These are phyloP conservation scores for Talaromyces islandicus DNA, from an alignment of 2,329 filamentous ascomycete species.

Conservation along the genomic window DNA sequence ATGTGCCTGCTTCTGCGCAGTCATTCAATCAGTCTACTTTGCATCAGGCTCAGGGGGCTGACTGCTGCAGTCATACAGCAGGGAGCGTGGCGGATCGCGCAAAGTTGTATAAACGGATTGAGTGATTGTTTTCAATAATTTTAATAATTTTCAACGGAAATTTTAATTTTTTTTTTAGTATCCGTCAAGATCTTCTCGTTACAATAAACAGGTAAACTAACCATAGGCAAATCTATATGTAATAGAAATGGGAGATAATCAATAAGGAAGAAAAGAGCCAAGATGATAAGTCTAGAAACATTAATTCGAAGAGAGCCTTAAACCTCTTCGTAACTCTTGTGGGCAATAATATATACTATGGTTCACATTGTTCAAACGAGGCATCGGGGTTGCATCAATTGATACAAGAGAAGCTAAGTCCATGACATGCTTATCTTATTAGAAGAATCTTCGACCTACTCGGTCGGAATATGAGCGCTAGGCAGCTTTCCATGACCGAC, in stretches of 20 bases:
- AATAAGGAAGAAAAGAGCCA: background rate
- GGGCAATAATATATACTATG: background rate
- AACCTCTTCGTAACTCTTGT: background rate
- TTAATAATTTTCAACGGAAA: background rate
- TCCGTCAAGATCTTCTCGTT: background rate
- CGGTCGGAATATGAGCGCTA: conserved; percentile 25
- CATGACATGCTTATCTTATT: background rate
- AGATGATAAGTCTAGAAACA: background rate
- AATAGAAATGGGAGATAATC: background rate
- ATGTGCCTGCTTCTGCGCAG: conserved; percentile 39
- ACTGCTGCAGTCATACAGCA: conserved; percentile 14
- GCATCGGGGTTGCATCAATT: background rate
- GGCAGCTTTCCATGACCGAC: conserved; percentile 29
- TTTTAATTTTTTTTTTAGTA: too few species aligned
- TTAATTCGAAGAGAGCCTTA: background rate
- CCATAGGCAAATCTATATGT: background rate
- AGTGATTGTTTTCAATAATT: conserved; percentile 12
- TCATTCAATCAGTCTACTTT: conserved; percentile 37
- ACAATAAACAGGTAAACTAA: background rate
- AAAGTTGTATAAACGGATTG: conserved; percentile 25
- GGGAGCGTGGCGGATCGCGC: conserved; percentile 19
- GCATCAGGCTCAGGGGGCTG: conserved; percentile 16
- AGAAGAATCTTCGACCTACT: background rate
- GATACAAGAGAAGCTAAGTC: too few species aligned
- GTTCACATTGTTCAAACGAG: background rate